A percentile compares a stretch with the other conserved stretches of the same genome.
These are phyloP conservation scores for Arthrobotrys musiformis DNA, from an alignment of 2,329 filamentous ascomycete genomes.

Conservation along the genomic window DNA sequence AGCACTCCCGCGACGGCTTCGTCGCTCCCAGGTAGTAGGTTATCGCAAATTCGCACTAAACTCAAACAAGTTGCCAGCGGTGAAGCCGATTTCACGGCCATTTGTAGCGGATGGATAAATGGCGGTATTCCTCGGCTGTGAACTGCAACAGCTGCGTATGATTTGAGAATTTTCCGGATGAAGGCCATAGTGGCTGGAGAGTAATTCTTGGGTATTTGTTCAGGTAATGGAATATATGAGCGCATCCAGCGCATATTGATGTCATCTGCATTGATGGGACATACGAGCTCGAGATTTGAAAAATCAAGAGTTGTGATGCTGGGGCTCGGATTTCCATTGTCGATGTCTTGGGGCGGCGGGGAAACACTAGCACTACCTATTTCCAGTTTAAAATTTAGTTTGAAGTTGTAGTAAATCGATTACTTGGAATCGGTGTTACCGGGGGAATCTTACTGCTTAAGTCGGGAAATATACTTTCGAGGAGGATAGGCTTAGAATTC, in stretches of 20 bases:
- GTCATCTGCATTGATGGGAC: conserved; percentile 65
- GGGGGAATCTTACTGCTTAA: background rate
- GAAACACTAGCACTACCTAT: background rate
- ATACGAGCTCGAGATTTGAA: conserved; percentile 62
- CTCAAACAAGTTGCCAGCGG: conserved; percentile 64
- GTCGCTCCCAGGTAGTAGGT: conserved; percentile 61
- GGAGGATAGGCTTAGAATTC: background rate
- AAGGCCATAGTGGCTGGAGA: conserved; percentile 62
- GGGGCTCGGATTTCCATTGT: background rate
- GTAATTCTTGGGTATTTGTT: conserved; percentile 65
- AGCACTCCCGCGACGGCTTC: conserved; percentile 61
- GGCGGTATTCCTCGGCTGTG: conserved; percentile 64
- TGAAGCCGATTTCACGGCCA: conserved; percentile 55
- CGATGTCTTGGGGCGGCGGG: background rate
- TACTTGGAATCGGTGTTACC: too few relatives aligned
- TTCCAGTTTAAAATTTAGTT: too few relatives aligned
- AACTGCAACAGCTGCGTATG: conserved; percentile 63
- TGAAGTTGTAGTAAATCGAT: too few relatives aligned
- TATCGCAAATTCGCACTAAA: conserved; percentile 63
- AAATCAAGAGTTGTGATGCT: conserved; percentile 61
- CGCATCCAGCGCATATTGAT: conserved; percentile 68
- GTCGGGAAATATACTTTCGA: background rate
- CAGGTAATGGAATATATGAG: conserved; percentile 65
- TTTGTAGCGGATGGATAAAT: conserved; percentile 65
- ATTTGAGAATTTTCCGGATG: conserved; percentile 64